Conservation (phyloP, 2,329 filamentous ascomycete species). For the Lecanicillium sp. region DNA sequence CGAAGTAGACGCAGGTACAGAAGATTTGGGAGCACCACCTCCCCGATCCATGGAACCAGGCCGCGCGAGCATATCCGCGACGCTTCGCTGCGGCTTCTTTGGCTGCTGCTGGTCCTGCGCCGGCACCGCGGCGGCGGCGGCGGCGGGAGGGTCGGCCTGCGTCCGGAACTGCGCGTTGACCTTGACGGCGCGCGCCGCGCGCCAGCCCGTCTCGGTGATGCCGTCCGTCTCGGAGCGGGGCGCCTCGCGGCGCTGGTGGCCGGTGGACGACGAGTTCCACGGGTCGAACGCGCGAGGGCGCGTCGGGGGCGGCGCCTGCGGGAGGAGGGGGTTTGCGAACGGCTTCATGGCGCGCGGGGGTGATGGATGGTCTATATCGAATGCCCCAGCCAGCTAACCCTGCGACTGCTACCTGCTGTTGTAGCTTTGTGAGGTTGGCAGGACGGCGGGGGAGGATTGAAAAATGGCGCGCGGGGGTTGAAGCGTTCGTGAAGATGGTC, state of each 20-base stretch:
- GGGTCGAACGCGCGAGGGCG: conserved; percentile 51
- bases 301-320: conserved; percentile 35
- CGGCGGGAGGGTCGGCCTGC: conserved; percentile 25
- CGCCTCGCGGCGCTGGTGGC: conserved; percentile 57
- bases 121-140: conserved; percentile 37
- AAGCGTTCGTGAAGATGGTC: too few species aligned
- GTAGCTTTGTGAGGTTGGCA: too few species aligned
- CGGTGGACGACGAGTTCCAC: conserved; percentile 68
- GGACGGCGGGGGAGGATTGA: too few species aligned
- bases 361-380: too few species aligned
- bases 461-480: too few species aligned
- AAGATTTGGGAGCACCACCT: neutral
- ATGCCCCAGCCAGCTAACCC: too few species aligned
- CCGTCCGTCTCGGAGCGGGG: conserved; percentile 49
- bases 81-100: conserved; percentile 30
- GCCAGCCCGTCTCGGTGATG: conserved; percentile 60
- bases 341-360: conserved; percentile 14
- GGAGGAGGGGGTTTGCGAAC: conserved; percentile 16
- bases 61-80: conserved; percentile 48
- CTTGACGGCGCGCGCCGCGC: conserved; percentile 62
- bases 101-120: conserved; percentile 27
- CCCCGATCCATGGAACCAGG: conserved; percentile 38
- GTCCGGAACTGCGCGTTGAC: conserved; percentile 38
- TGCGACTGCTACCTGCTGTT: too few species aligned
- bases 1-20: neutral